Evolutionary conservation across 169 alveolate genomes (phyloP), one percentile per base, ranked within the genome.

Genomic region (Eimeria acervulina): DNA sequence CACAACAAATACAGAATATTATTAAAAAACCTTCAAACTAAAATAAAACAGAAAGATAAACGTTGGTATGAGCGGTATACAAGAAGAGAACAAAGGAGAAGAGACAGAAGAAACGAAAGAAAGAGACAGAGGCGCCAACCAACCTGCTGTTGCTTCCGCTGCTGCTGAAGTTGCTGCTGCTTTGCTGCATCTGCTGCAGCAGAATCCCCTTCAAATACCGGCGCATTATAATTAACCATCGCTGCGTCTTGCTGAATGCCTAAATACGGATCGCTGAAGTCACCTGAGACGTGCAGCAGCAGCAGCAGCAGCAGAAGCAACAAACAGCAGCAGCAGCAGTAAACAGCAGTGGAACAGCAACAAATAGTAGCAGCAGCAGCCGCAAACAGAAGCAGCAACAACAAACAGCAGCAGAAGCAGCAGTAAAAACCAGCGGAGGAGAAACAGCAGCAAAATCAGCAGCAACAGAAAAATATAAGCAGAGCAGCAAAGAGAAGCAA

Each of bases 141-240:
- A 23, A 81, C 90, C 90, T 81, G 90, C 55, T 81, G 90, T 26
- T 81, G 90, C 42, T 51, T 81, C 26, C 90, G 90, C 84, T 92
- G 95, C 68, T 92, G 95, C 72, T 63, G 23, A 44, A 66, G 84
- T 84, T 76, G 96, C 97, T 92, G 95, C 92, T 92, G 95, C 51
- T 93, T 70, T 63, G 96, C 95, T 10, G 95, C 95, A 13, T 63
- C 91, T 19, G 95, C 95, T 33, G 95, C 95, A 10, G 95, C 95
- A 1, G 92, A 84, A n/a, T 55, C 85, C 28, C 95, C 95, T 66
- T 78, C 59, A 7, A 92, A 84, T 68, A 92, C 95, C 15, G 95
- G 95, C 52, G 95, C 84, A 31, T 92, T 92, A 87, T 92, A 92
- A 59, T 92, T 92, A 47, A 74, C 91, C 81, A 42, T 52, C 42